Percentiles rank a stretch among this genome's conserved stretches.
Evolutionary conservation across 768 basidiomycete species (phyloP).

Genomic region (Leccinellum luteum): DNA sequence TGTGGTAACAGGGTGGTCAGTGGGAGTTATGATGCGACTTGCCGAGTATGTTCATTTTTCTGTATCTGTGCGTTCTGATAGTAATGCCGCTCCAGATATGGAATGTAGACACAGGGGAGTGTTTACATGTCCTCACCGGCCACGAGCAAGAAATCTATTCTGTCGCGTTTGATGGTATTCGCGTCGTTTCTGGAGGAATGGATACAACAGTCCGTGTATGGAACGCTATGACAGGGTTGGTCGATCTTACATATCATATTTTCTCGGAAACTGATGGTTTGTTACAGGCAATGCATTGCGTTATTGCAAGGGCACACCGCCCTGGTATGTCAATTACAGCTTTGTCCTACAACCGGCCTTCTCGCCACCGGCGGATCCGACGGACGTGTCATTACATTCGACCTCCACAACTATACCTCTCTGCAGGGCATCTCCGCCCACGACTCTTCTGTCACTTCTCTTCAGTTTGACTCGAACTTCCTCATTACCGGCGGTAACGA

Average conservation of each 20-base stretch:
- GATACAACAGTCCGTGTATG: conserved; percentile 94
- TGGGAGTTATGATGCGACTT: conserved; percentile 91
- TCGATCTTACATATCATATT: conserved; percentile 2
- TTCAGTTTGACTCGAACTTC: conserved; percentile 83
- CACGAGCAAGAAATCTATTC: conserved; percentile 90
- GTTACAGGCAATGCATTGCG: conserved; percentile 69
- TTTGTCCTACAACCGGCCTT: conserved; percentile 51
- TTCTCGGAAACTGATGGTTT: not conserved
- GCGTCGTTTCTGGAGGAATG: conserved; percentile 82
- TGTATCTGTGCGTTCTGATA: not conserved
- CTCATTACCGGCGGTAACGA: conserved; percentile 86
- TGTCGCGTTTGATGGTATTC: conserved; percentile 84
- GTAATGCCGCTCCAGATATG: conserved; percentile 56
- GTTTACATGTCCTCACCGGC: conserved; percentile 75
- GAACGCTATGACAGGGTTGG: conserved; percentile 83
- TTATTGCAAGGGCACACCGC: conserved; percentile 89
- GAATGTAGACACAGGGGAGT: conserved; percentile 88
- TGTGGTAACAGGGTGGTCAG: conserved; percentile 82
- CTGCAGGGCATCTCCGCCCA: conserved; percentile 80
- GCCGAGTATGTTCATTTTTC: conserved; percentile 52
- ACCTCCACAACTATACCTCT: conserved; percentile 43
- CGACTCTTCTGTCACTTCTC: conserved; percentile 79
- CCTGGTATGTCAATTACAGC: conserved; percentile 87
- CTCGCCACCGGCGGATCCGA: conserved; percentile 88
- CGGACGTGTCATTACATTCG: conserved; percentile 77